Evolutionary conservation across 2,329 filamentous ascomycete genomes (phyloP).

Genomic region (Fusarium circinatum): DNA sequence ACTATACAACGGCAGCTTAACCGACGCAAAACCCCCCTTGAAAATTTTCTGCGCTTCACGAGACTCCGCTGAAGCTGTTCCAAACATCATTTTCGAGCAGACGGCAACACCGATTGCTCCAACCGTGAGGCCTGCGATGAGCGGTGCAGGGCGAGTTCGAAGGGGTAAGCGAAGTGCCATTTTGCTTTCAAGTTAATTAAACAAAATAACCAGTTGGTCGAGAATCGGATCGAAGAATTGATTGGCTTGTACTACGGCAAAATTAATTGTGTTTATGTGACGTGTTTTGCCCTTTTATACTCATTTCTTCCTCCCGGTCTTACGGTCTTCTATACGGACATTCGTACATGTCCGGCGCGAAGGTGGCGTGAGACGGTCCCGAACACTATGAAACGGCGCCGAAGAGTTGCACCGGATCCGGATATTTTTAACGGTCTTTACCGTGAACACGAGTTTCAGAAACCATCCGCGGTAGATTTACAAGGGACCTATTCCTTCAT

Average conservation of each 20-base stretch:
- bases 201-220: accelerated
- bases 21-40: constrained; percentile 53
- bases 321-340: constrained; percentile 19
- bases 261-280: not conserved
- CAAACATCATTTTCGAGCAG: constrained; percentile 35
- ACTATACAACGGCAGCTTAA: constrained; percentile 61
- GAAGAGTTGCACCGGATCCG: not conserved
- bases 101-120: constrained; percentile 31
- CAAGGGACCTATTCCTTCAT: not conserved
- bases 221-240: accelerated
- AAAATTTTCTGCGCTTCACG: constrained; percentile 42
- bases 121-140: constrained; percentile 38
- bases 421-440: not conserved
- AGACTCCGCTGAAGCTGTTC: constrained; percentile 37
- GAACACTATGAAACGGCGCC: not conserved
- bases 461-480: not conserved
- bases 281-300: not conserved
- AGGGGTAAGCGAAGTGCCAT: constrained; percentile 30
- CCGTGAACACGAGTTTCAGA: not conserved
- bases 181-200: not conserved
- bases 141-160: constrained; percentile 33
- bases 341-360: constrained; percentile 18
- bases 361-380: not conserved
- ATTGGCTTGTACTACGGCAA: not conserved
- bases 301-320: not conserved